A percentile compares a stretch with the other conserved stretches of the same genome.
Conservation (phyloP, 1,139 yeast species). For the Taphrina sp. region DNA sequence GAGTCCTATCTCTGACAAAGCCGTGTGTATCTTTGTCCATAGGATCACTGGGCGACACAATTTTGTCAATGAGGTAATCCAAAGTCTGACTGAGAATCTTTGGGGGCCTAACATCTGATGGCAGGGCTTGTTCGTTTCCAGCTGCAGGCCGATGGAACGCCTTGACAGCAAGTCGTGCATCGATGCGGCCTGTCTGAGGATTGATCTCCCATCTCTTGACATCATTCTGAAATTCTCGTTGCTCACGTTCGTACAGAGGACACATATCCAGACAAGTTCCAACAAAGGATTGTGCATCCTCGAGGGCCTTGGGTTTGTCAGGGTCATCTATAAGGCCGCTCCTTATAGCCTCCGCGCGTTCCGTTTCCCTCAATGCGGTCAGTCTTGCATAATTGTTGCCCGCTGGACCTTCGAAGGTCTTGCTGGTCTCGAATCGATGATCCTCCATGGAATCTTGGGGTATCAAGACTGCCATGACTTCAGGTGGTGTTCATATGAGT, state of each 20-base stretch:
- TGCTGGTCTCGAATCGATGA: conserved; percentile 10
- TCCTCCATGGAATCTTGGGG: too few species aligned
- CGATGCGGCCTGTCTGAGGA: conserved; percentile 57
- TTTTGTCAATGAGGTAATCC: conserved; percentile 35
- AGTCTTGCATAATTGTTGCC: conserved; percentile 34
- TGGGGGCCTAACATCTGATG: conserved; percentile 97
- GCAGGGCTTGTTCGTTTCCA: conserved; percentile 96
- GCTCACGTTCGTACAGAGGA: conserved; percentile 85
- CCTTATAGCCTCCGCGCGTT: conserved; percentile 75
- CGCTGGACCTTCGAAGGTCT: conserved; percentile 41
- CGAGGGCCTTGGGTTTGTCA: conserved; percentile 72
- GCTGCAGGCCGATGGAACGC: conserved; percentile 98
- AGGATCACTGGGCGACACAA: conserved; percentile 29
- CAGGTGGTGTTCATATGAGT: too few species aligned
- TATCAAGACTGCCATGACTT: too few species aligned
- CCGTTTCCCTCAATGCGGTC: conserved; percentile 72
- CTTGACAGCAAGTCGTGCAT: conserved; percentile 69
- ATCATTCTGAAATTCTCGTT: conserved; percentile 84
- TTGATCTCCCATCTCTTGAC: conserved; percentile 78
- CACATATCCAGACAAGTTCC: conserved; percentile 96
- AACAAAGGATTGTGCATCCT: conserved; percentile 79
- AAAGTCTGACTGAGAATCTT: conserved; percentile 51
- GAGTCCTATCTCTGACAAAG: conserved; percentile 97
- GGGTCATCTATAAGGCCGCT: conserved; percentile 86
- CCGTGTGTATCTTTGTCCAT: conserved; percentile 73